phyloP scores from a whole-genome alignment of 176 grass and related monocot species.

The Chloris gayana region DNA sequence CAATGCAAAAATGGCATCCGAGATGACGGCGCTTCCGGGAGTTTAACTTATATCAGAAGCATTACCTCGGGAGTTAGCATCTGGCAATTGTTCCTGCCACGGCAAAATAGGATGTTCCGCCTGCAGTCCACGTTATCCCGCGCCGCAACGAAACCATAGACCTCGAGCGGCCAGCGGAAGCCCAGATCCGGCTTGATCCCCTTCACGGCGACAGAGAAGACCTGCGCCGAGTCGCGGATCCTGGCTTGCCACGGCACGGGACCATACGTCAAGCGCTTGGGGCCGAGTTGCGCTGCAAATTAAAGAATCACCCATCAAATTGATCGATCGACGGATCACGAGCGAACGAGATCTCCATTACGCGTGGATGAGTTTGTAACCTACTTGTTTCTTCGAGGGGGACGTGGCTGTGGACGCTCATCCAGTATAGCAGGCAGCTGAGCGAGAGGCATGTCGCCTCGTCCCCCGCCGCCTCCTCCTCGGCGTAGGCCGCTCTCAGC shows the following conservation, averaged over 20 bases:
- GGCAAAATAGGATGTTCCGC: conserved; percentile 4
- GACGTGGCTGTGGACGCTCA: neutral
- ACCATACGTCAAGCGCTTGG: neutral
- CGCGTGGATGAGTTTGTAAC: neutral
- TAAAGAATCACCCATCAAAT: neutral
- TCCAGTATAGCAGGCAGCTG: neutral
- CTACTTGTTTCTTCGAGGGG: neutral
- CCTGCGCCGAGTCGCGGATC: neutral
- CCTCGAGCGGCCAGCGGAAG: neutral
- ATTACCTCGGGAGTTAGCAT: neutral
- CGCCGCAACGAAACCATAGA: conserved; percentile 7
- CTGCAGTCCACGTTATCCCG: neutral
- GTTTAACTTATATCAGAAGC: neutral
- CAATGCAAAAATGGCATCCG: no score
- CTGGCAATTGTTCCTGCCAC: conserved; percentile 12
- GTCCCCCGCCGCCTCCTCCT: neutral
- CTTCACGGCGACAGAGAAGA: neutral
- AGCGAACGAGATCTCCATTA: no score
- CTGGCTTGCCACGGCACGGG: neutral
- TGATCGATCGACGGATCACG: neutral
- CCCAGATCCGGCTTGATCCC: neutral
- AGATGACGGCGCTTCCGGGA: no score
- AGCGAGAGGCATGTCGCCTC: neutral
- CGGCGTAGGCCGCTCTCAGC: neutral
- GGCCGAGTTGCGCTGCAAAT: neutral